These are phyloP conservation scores for Chaetoceros tenuissimus DNA, from an alignment of 108 stramenopile genomes.

Conservation along the genomic window DNA sequence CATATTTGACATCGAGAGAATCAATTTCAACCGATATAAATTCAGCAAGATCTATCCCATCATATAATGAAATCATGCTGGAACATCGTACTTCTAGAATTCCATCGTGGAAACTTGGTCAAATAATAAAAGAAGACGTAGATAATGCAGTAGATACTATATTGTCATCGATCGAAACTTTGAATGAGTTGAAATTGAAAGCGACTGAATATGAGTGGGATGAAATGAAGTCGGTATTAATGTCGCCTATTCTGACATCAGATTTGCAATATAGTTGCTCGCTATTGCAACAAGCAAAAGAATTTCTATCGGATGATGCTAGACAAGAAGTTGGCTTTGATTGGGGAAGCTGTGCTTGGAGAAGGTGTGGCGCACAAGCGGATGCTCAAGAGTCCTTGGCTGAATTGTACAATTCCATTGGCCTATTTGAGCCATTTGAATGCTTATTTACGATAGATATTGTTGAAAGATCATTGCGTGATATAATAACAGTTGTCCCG, in stretches of 20 bases:
- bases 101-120: slow-evolving; percentile 36
- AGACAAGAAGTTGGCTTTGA: slow-evolving; percentile 65
- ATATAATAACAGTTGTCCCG: slow-evolving; percentile 51
- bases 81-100: slow-evolving; percentile 52
- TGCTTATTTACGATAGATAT: slow-evolving; percentile 63
- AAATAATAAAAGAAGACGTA: slow-evolving; percentile 19
- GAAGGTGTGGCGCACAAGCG: slow-evolving; percentile 76
- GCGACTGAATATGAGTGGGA: slow-evolving; percentile 72
- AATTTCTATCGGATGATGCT: slow-evolving; percentile 15
- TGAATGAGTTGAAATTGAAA: slow-evolving; percentile 33
- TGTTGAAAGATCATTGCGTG: slow-evolving; percentile 68
- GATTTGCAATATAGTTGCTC: slow-evolving; percentile 17
- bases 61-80: slow-evolving; percentile 81
- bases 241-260: slow-evolving; percentile 6
- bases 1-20: neutral
- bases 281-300: slow-evolving; percentile 11
- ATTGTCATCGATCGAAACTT: slow-evolving; percentile 27
- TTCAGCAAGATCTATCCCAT: slow-evolving; percentile 24
- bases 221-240: slow-evolving; percentile 25
- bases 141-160: slow-evolving; percentile 27
- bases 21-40: neutral
- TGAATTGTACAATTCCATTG: slow-evolving; percentile 57
- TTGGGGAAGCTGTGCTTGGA: slow-evolving; percentile 83
- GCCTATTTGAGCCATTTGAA: slow-evolving; percentile 82
- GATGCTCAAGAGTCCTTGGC: slow-evolving; percentile 81